A percentile compares a stretch with the other conserved stretches of the same genome.
Evolutionary conservation across 139 green algal genomes (phyloP).

Genomic region (Coelastrella sp.): DNA sequence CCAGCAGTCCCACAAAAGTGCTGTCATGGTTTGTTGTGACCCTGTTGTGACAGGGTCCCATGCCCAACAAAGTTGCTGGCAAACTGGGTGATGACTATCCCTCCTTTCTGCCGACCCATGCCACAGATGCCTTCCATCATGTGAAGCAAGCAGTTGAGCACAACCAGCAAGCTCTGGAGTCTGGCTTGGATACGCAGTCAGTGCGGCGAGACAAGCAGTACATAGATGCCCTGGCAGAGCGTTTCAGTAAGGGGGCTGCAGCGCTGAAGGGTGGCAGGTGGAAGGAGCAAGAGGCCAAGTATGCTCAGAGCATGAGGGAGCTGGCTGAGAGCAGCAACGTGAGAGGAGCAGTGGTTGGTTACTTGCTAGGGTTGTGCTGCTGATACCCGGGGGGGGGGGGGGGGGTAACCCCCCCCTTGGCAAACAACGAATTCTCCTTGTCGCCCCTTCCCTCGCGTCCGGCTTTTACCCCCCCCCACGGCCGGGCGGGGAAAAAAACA

Average conservation of each 20-base stretch:
- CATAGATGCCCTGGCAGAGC: conserved; percentile 15
- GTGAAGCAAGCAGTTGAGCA: not conserved
- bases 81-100: not conserved
- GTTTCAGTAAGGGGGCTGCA: not conserved
- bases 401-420: too few relatives aligned
- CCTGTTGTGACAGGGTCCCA: conserved; percentile 21
- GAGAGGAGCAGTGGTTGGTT: not conserved
- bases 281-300: conserved; percentile 2
- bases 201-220: not conserved
- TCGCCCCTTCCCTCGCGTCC: too few relatives aligned
- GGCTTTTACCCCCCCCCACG: too few relatives aligned
- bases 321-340: not conserved
- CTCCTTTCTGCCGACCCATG: not conserved
- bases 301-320: conserved; percentile 5
- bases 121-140: conserved; percentile 15
- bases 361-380: too few relatives aligned
- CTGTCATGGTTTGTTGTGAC: not conserved
- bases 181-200: not conserved
- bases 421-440: too few relatives aligned
- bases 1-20: not conserved
- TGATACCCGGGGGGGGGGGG: too few relatives aligned
- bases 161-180: conserved; percentile 7
- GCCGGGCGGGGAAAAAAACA: too few relatives aligned
- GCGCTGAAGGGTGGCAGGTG: conserved; percentile 17
- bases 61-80: conserved; percentile 35